phyloP scores from a whole-genome alignment of 129 eudicot species.

The Lactuca saligna region DNA sequence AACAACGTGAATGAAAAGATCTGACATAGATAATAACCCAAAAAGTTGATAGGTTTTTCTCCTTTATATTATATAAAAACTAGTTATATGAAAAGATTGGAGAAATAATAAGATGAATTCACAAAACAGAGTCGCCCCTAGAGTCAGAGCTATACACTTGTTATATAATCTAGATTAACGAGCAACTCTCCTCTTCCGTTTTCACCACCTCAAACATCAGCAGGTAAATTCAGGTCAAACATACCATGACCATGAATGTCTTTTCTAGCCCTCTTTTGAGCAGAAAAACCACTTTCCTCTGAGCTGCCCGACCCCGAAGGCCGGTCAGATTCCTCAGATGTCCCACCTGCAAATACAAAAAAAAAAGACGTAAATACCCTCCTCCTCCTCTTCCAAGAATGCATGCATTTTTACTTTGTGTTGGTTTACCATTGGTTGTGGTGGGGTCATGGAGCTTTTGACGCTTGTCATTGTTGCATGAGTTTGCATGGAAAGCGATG shows the following conservation, averaged over 20 bases:
- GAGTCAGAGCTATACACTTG: constrained; percentile 40
- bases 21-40: not conserved
- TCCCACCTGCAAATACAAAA: constrained; percentile 32
- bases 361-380: not conserved
- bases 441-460: constrained; percentile 39
- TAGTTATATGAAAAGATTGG: constrained; percentile 10
- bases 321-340: constrained; percentile 35
- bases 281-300: constrained; percentile 46
- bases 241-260: constrained; percentile 39
- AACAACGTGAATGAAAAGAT: not conserved
- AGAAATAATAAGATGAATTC: constrained; percentile 15
- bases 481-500: constrained; percentile 39
- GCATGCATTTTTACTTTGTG: not conserved
- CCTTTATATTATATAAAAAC: constrained; percentile 21
- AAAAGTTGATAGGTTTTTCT: constrained; percentile 20
- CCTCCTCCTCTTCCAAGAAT: not conserved
- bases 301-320: constrained; percentile 72
- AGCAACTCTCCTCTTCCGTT: constrained; percentile 25
- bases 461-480: constrained; percentile 27
- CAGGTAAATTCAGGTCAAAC: constrained; percentile 91
- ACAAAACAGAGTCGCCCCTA: constrained; percentile 31
- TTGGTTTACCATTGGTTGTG: constrained; percentile 49
- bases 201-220: constrained; percentile 32
- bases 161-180: constrained; percentile 13
- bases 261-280: constrained; percentile 57